Conservation (phyloP, 2,329 filamentous ascomycete genomes). For the Fusarium chuoi region DNA sequence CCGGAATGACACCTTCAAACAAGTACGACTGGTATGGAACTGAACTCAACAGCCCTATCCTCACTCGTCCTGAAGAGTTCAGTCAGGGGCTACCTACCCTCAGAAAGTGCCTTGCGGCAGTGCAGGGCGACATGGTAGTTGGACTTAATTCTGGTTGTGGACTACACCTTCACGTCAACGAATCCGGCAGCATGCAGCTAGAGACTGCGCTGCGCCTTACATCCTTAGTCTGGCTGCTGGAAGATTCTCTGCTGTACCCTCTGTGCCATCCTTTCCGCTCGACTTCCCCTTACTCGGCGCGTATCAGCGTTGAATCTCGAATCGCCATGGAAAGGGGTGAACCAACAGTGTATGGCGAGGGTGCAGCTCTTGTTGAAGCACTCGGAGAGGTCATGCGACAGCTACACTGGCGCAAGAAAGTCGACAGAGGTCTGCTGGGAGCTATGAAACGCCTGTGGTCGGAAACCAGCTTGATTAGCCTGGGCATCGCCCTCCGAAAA, state of each 20-base stretch:
- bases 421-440: conserved; percentile 7
- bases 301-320: conserved; percentile 33
- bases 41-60: conserved; percentile 43
- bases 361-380: not conserved
- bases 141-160: conserved; percentile 43
- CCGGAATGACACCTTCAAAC: conserved; percentile 25
- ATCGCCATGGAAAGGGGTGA: conserved; percentile 17
- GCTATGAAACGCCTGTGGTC: conserved; percentile 37
- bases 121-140: conserved; percentile 34
- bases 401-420: conserved; percentile 18
- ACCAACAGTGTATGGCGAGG: conserved; percentile 15
- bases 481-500: conserved; percentile 33
- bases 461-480: not conserved
- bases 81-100: conserved; percentile 34
- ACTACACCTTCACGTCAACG: conserved; percentile 43
- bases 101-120: conserved; percentile 22
- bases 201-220: conserved; percentile 31
- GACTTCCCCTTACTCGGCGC: conserved; percentile 28
- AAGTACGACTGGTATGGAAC: conserved; percentile 40
- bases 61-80: conserved; percentile 33
- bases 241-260: conserved; percentile 35
- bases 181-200: conserved; percentile 24
- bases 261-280: conserved; percentile 40
- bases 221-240: conserved; percentile 39
- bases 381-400: not conserved